Evolutionary conservation across 2,329 filamentous ascomycete species (phyloP).

Genomic region (Fusarium sublunatum): DNA sequence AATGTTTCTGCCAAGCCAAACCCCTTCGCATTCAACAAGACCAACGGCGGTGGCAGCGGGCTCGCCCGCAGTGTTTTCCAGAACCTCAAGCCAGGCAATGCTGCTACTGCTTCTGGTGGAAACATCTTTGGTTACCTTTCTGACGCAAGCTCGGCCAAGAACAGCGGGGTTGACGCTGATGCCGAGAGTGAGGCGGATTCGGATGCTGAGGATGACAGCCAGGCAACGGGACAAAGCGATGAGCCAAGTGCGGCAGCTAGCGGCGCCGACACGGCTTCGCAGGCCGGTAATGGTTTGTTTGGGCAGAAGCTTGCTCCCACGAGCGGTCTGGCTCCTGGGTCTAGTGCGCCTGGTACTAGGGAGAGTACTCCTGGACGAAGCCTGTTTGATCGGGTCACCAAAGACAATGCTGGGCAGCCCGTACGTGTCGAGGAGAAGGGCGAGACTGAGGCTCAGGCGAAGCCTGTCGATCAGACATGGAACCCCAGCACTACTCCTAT

Average conservation of each 20-base stretch:
- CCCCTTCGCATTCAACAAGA: conserved; percentile 51
- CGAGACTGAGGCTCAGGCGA: conserved; percentile 36
- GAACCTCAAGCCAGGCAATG: conserved; percentile 51
- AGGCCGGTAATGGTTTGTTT: conserved; percentile 44
- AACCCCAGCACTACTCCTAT: conserved; percentile 63
- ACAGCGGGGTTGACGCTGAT: conserved; percentile 63
- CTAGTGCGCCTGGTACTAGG: conserved; percentile 56
- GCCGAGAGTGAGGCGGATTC: conserved; percentile 59
- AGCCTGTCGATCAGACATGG: conserved; percentile 54
- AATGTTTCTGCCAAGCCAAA: conserved; percentile 48
- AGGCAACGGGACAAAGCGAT: conserved; percentile 57
- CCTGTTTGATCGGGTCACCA: conserved; percentile 67
- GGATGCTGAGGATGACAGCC: conserved; percentile 55
- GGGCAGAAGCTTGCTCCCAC: conserved; percentile 48
- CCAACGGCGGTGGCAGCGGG: conserved; percentile 48
- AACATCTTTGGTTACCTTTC: conserved; percentile 73
- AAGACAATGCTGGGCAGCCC: conserved; percentile 62
- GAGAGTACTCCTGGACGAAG: conserved; percentile 61
- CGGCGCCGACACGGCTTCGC: conserved; percentile 55
- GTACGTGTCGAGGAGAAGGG: conserved; percentile 53
- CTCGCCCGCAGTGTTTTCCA: conserved; percentile 59
- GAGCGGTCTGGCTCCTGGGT: conserved; percentile 42
- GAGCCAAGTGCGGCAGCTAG: conserved; percentile 58
- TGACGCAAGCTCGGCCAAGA: conserved; percentile 65
- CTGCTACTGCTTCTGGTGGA: conserved; percentile 43